Conservation (phyloP, 2,329 filamentous ascomycete species). For the Mollisia scopiformis region DNA sequence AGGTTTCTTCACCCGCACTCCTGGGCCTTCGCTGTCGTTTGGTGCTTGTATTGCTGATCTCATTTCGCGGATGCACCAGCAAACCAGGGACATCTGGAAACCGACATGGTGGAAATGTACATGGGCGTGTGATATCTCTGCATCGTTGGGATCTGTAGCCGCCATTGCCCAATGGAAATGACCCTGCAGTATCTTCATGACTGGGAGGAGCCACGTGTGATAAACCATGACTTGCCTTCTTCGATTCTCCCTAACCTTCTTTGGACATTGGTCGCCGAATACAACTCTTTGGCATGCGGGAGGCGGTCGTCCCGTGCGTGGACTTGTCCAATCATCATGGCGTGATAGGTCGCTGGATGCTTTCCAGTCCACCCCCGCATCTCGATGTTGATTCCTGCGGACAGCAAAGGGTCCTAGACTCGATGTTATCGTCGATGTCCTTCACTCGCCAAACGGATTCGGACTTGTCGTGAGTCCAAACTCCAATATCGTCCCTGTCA, state of each 20-base stretch:
- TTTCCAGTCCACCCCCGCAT: background rate
- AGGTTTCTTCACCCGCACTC: background rate
- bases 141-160: background rate
- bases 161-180: background rate
- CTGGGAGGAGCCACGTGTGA: background rate
- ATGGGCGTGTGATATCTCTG: background rate
- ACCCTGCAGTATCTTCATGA: background rate
- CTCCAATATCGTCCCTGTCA: background rate
- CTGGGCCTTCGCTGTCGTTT: constrained; percentile 5
- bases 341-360: background rate
- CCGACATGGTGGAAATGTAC: background rate
- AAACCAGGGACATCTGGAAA: background rate
- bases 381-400: background rate
- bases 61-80: constrained; percentile 10
- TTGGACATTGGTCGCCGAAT: background rate
- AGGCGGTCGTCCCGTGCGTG: background rate
- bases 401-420: background rate
- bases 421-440: background rate
- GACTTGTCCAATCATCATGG: background rate
- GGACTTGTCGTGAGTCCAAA: background rate
- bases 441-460: background rate
- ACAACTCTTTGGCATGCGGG: background rate
- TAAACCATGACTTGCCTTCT: background rate
- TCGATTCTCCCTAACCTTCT: background rate
- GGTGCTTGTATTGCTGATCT: background rate